These are phyloP conservation scores for Nepenthes mirabilis DNA, from an alignment of 148 eudicot genomes.

Conservation along the genomic window DNA sequence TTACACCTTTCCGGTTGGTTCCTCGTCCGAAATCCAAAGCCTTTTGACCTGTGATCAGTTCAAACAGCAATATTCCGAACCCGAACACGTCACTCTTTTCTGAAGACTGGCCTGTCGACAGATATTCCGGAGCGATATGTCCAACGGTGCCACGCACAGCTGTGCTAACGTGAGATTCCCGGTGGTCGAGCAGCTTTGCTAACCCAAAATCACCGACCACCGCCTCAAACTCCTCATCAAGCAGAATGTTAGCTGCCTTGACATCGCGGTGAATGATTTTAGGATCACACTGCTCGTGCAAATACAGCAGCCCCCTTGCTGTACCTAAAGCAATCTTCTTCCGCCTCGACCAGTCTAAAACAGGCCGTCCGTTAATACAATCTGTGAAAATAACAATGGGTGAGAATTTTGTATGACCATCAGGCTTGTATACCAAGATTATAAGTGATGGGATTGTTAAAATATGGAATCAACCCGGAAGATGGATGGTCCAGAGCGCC, in stretches of 20 bases:
- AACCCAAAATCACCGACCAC: constrained; percentile 15
- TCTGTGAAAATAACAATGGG: too few species aligned
- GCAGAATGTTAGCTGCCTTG: too few species aligned
- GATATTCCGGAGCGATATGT: too few species aligned
- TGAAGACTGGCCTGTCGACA: neutral
- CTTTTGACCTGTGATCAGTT: constrained; percentile 10
- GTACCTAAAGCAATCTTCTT: constrained; percentile 14
- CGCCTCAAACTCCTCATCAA: too few species aligned
- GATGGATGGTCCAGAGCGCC: too few species aligned
- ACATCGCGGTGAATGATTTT: too few species aligned
- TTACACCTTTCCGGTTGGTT: constrained; percentile 7
- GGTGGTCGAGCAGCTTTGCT: constrained; percentile 15
- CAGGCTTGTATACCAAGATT: too few species aligned
- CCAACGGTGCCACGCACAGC: constrained; percentile 1
- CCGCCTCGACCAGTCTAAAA: constrained; percentile 2
- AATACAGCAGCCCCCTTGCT: constrained; percentile 16
- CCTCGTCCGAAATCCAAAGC: constrained; percentile 7
- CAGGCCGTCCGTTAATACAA: neutral
- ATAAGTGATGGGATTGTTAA: too few species aligned
- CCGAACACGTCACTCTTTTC: constrained; percentile 9
- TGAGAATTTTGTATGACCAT: too few species aligned
- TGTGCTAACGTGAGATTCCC: constrained; percentile 14
- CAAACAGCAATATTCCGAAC: constrained; percentile 8
- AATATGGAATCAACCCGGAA: too few species aligned
- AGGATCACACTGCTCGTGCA: neutral